Conservation (phyloP, 2,329 filamentous ascomycete genomes). For the Verticillium longisporum region DNA sequence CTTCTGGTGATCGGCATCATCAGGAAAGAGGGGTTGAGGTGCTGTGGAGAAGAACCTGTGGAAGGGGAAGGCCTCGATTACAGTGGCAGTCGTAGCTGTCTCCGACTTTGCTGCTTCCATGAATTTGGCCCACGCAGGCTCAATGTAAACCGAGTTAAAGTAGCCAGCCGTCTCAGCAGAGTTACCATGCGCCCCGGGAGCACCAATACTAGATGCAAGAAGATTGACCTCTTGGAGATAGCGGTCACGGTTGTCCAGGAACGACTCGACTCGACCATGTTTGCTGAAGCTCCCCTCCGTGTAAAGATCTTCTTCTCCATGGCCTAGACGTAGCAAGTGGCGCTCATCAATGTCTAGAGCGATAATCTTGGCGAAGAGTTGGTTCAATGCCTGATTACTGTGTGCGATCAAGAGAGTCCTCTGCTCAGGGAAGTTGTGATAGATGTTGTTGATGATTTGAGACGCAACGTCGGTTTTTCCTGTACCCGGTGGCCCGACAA, state of each 20-base stretch:
- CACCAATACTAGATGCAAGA: slow-evolving; percentile 75
- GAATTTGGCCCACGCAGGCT: slow-evolving; percentile 84
- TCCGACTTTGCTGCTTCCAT: slow-evolving; percentile 46
- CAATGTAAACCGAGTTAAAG: slow-evolving; percentile 87
- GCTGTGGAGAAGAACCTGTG: slow-evolving; percentile 80
- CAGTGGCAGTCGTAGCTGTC: slow-evolving; percentile 47
- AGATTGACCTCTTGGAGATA: slow-evolving; percentile 81
- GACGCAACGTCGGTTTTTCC: slow-evolving; percentile 99
- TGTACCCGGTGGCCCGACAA: slow-evolving; percentile 92
- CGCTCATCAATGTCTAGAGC: slow-evolving; percentile 91
- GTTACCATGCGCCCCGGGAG: slow-evolving; percentile 89
- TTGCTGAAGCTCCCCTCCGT: slow-evolving; percentile 88
- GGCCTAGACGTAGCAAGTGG: slow-evolving; percentile 84
- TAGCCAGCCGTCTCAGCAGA: slow-evolving; percentile 96
- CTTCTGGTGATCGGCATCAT: slow-evolving; percentile 56
- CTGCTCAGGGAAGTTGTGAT: slow-evolving; percentile 93
- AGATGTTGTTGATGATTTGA: slow-evolving; percentile 98
- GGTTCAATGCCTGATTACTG: slow-evolving; percentile 96
- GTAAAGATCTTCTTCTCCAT: slow-evolving; percentile 90
- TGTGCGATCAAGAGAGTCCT: slow-evolving; percentile 90
- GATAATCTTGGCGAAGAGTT: slow-evolving; percentile 97
- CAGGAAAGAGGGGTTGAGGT: slow-evolving; percentile 76
- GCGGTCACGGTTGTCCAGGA: slow-evolving; percentile 76
- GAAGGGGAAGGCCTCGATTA: slow-evolving; percentile 78
- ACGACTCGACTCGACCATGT: slow-evolving; percentile 88